phyloP scores from a whole-genome alignment of 2,329 filamentous ascomycete species.

The Xylaria sp. region DNA sequence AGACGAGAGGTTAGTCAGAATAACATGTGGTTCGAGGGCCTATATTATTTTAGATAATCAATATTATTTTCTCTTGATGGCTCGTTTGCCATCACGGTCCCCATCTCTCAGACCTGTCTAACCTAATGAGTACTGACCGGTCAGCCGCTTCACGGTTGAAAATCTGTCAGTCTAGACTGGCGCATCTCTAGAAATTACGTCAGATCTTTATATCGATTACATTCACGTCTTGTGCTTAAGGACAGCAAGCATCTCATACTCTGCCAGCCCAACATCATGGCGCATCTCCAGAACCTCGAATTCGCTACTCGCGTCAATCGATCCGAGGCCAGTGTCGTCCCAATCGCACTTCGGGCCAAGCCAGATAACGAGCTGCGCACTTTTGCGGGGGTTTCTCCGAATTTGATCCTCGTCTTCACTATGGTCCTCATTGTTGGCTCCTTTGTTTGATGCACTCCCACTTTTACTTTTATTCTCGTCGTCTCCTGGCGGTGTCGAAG shows the following conservation, averaged over 20 bases:
- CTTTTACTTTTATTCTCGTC: neutral
- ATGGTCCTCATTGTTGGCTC: neutral
- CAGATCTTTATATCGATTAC: neutral
- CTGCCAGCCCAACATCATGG: slow-evolving; percentile 20
- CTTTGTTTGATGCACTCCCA: neutral
- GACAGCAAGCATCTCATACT: slow-evolving; percentile 38
- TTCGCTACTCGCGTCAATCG: neutral
- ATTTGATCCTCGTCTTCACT: neutral
- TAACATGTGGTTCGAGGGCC: neutral
- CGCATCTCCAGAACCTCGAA: slow-evolving; percentile 30
- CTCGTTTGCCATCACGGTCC: neutral
- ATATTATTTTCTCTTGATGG: neutral
- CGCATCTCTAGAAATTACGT: neutral
- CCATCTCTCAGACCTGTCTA: neutral
- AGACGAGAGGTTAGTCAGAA: slow-evolving; percentile 26
- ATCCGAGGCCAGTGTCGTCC: slow-evolving; percentile 29
- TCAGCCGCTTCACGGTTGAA: neutral
- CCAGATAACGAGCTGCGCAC: slow-evolving; percentile 31
- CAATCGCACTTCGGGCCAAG: slow-evolving; percentile 38
- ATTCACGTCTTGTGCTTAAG: slow-evolving; percentile 15
- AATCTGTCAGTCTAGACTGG: neutral
- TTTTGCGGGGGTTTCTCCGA: neutral
- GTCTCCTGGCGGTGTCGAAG: neutral
- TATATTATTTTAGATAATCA: slow-evolving; percentile 21
- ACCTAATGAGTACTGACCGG: neutral